Percentiles rank a stretch among this genome's conserved stretches.
Conservation (phyloP, 495 filamentous ascomycete species). For the Daldinia caldariorum region DNA sequence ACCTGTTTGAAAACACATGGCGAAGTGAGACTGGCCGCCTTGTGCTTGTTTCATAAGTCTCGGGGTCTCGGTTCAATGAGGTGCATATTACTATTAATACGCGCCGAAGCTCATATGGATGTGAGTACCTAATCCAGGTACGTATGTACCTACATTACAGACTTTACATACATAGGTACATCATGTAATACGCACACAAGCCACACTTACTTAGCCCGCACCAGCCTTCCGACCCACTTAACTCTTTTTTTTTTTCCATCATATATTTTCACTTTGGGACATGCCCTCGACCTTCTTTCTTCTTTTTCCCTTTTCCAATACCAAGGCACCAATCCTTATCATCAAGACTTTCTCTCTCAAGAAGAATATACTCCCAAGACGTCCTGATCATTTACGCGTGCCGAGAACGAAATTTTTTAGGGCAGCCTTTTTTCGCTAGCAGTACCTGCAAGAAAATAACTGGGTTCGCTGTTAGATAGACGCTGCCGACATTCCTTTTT, state of each 20-base stretch:
- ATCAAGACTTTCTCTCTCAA: conserved; percentile 55
- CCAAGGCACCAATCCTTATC: conserved; percentile 65
- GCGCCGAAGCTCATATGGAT: background rate
- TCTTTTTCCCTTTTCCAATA: conserved; percentile 15
- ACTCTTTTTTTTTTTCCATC: background rate
- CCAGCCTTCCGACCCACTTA: background rate
- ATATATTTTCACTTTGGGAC: conserved; percentile 14
- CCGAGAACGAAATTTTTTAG: conserved; percentile 51
- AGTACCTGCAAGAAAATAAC: conserved; percentile 54
- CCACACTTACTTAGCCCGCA: background rate
- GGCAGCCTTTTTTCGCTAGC: conserved; percentile 64
- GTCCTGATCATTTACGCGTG: conserved; percentile 63
- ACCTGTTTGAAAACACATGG: conserved; percentile 7
- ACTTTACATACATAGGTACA: background rate
- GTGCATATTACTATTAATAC: background rate
- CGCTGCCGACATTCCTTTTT: conserved; percentile 53
- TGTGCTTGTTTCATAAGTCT: conserved; percentile 20
- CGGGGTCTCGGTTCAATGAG: conserved; percentile 14
- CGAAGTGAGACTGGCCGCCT: conserved; percentile 10
- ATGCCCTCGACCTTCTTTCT: background rate
- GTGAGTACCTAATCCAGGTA: too few relatives aligned
- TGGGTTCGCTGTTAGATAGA: conserved; percentile 65
- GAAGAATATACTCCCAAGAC: conserved; percentile 38
- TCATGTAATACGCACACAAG: background rate
- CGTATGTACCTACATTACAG: too few relatives aligned